Conservation (phyloP, 1,284 basidiomycete species). For the Cryptococcus maquisensis region DNA sequence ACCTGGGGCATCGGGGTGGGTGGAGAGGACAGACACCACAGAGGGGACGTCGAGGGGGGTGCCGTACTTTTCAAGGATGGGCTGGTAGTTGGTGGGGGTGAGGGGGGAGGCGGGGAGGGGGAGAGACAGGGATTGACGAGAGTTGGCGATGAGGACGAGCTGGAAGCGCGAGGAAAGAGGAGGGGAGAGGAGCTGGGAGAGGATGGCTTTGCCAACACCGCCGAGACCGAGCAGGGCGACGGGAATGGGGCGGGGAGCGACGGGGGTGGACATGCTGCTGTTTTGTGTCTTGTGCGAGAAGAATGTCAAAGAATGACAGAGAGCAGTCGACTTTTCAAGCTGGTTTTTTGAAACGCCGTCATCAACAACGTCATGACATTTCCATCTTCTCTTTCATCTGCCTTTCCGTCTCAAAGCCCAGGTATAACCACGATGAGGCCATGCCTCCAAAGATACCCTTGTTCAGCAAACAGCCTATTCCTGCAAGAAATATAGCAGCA, state of each 20-base stretch:
- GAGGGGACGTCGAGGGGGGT: slow-evolving; percentile 49
- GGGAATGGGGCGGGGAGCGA: slow-evolving; percentile 31
- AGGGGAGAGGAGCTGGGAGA: slow-evolving; percentile 64
- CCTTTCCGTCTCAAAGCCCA: background rate
- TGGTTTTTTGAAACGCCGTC: background rate
- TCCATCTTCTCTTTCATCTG: background rate
- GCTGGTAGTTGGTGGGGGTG: slow-evolving; percentile 49
- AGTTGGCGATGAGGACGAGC: slow-evolving; percentile 73
- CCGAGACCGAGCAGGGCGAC: slow-evolving; percentile 82
- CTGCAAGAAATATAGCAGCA: background rate
- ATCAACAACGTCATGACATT: background rate
- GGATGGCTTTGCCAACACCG: slow-evolving; percentile 78
- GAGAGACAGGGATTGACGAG: slow-evolving; percentile 62
- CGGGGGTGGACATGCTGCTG: slow-evolving; percentile 18
- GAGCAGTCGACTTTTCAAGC: background rate
- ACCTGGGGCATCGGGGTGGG: slow-evolving; percentile 56
- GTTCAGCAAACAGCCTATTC: background rate
- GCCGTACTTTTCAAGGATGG: slow-evolving; percentile 44
- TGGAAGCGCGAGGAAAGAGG: slow-evolving; percentile 60
- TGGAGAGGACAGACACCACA: slow-evolving; percentile 46
- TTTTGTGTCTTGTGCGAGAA: background rate
- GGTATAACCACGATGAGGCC: slow-evolving; percentile 5
- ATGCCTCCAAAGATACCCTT: slow-evolving; percentile 3
- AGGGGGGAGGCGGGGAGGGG: slow-evolving; percentile 46
- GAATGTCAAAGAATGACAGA: background rate